phyloP scores from a whole-genome alignment of 768 basidiomycete species.

The Multifurca ochricompacta region DNA sequence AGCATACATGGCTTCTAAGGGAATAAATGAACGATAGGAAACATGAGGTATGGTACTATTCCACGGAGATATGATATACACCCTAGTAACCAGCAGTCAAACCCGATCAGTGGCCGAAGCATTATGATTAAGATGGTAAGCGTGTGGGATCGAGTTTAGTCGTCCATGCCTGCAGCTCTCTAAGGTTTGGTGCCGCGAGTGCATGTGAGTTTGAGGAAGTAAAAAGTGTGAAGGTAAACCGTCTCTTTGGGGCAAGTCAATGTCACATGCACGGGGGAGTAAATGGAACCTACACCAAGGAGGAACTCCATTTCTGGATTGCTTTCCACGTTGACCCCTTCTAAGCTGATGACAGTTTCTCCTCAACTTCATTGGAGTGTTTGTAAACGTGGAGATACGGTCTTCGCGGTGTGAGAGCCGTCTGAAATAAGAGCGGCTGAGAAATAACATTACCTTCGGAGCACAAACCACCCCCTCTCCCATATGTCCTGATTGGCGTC shows the following conservation, averaged over 20 bases:
- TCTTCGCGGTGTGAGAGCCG: constrained; percentile 34
- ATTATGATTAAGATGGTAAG: constrained; percentile 15
- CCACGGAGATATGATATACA: constrained; percentile 18
- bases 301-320: constrained; percentile 84
- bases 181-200: constrained; percentile 69
- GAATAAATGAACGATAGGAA: constrained; percentile 21
- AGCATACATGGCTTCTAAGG: constrained; percentile 18
- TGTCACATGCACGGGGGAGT: not conserved
- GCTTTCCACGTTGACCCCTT: constrained; percentile 76
- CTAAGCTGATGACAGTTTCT: constrained; percentile 75
- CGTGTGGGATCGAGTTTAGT: constrained; percentile 79
- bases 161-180: constrained; percentile 83
- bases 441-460: constrained; percentile 54
- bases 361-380: constrained; percentile 79
- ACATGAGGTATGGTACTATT: constrained; percentile 17
- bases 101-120: not conserved
- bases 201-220: constrained; percentile 90
- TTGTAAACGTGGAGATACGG: constrained; percentile 86
- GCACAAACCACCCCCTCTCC: constrained; percentile 80
- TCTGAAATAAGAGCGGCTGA: not conserved
- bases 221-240: constrained; percentile 83
- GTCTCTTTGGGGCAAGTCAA: constrained; percentile 46
- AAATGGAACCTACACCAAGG: constrained; percentile 45
- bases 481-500: constrained; percentile 77
- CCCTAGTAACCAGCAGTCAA: constrained; percentile 2